These are phyloP conservation scores for Hyphodiscus hymeniophilus DNA, from an alignment of 495 filamentous ascomycete genomes.

Conservation along the genomic window DNA sequence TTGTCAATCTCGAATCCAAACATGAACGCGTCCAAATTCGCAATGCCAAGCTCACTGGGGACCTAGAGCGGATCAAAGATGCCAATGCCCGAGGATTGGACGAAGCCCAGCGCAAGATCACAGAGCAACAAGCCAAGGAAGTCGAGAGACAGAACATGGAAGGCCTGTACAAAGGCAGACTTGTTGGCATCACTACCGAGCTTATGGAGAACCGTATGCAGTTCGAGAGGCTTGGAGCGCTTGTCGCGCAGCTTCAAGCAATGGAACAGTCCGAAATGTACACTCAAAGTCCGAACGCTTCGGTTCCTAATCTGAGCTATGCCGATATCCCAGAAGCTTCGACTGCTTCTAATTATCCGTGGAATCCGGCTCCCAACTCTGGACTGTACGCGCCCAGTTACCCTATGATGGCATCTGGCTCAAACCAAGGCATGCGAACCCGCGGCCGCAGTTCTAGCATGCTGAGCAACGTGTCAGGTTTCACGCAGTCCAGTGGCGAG, in stretches of 20 bases:
- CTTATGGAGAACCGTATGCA: constrained; percentile 2
- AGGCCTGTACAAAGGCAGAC: constrained; percentile 18
- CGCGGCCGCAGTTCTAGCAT: constrained; percentile 53
- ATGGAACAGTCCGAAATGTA: not conserved
- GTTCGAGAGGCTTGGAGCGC: not conserved
- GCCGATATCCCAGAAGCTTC: constrained; percentile 1
- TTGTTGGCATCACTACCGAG: constrained; percentile 7
- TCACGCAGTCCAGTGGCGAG: constrained; percentile 49
- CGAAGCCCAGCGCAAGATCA: constrained; percentile 62
- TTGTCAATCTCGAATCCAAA: constrained; percentile 59
- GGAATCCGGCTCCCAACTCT: not conserved
- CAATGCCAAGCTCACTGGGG: constrained; percentile 65
- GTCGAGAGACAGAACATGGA: constrained; percentile 56
- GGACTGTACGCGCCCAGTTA: constrained; percentile 5
- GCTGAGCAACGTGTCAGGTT: constrained; percentile 57
- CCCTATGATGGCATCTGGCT: not conserved
- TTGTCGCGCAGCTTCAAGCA: not conserved
- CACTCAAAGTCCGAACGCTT: not conserved
- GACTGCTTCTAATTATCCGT: not conserved
- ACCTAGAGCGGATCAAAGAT: constrained; percentile 68
- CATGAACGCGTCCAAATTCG: constrained; percentile 70
- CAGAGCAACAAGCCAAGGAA: constrained; percentile 57
- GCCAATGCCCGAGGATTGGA: constrained; percentile 68
- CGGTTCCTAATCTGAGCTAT: not conserved
- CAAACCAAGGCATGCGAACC: constrained; percentile 20